Evolutionary conservation across 495 filamentous ascomycete genomes (phyloP), one percentile per base, ranked within the genome.

Genomic region (Podospora bellae-mahoneyi): DNA sequence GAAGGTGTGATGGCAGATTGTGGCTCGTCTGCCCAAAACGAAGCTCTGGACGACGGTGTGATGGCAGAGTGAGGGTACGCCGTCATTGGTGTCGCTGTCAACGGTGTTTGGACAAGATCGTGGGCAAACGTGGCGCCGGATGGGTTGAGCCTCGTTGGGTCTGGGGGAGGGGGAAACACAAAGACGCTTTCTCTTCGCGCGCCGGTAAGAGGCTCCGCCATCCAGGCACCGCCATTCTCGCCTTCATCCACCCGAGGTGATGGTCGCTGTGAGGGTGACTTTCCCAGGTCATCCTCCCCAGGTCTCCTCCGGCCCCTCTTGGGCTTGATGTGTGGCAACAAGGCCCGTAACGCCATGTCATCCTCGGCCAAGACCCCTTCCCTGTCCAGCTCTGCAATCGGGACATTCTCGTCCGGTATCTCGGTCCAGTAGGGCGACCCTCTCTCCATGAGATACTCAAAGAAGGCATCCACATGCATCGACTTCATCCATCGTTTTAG

Each of bases 401-500:
- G 88, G 16, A 88, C 84, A 5, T 88, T 82, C 61, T 87, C 84
- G 60, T 85, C 82, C 4, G 95, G 95, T 10, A 97, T 86, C 65
- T 96, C 88, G 20, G 88, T 91, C 80, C 90, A 97, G 77, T 99
- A 99, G 0, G 84, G 71, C 77, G 96, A 93, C 18, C 85, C 83
- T 64, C 94, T 93, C 44, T 88, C 87, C 44, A 94, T 83, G 13
- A 95, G 86, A 75, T 92, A 97, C 73, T 97, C 93, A 76, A 97
- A 97, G 76, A 97, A 99, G 19, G 94, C 91, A 83, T 97, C 93
- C 23, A 99, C 87, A 75, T 97, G 95, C 92, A 97, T 96, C 0
- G 95, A 94, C 74, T 92, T 92, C 92, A 99, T 95, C 95, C 95
- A 99, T 67, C 95, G 87, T 91, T 97, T 98, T 57, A 98, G 81